Evolutionary conservation across 2,329 filamentous ascomycete genomes (phyloP), one percentile per base, ranked within the genome.

Genomic region (Aspergillus transmontanensis): DNA sequence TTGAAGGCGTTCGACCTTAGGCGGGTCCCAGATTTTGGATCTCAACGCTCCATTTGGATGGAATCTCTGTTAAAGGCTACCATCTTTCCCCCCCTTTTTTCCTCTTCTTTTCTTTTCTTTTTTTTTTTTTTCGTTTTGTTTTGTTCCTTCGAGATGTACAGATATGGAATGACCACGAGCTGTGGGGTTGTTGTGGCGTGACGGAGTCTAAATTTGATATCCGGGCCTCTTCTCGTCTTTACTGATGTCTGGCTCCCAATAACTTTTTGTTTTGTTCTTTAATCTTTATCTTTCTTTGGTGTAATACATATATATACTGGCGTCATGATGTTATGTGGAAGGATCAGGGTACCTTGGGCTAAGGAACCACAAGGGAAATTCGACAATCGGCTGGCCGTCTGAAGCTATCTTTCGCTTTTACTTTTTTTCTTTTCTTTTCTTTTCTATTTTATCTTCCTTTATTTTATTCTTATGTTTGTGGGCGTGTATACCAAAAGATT

Each of bases 291-390:
- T 26, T 59, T 64, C 16, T 39, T 26, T 32, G 7, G 11, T 55
- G 51, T 55, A 55, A 55, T 55, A 55, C 51, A 55, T 62, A 50
- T 58, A 32, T 69, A 32, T 69, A 64, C 66, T 64, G 60, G 59
- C 69, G 65, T 71, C 64, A 72, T 73, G 68, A 70, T 69, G 66
- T 66, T 65, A 72, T 61, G 69, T 64, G 66, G 61, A 64, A 39
- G 51, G 32, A 55, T 55, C 21, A 43, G 21, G 39, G 34, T 28
- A 14, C n/a, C 28, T 46, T 60, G 51, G 51, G 39, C 28, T 28
- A 50, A 16, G 23, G 51, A 45, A 58, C 34, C 50, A n/a, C 39
- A 59, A 46, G 26, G 59, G 57, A 57, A 64, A 36, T 66, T 53
- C 58, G 21, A 65, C 62, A 63, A 57, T 60, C 63, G 64, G 59